A percentile compares a stretch with the other conserved stretches of the same genome.
Evolutionary conservation across 768 basidiomycete species (phyloP).

Genomic region (Agrocybe pediades): DNA sequence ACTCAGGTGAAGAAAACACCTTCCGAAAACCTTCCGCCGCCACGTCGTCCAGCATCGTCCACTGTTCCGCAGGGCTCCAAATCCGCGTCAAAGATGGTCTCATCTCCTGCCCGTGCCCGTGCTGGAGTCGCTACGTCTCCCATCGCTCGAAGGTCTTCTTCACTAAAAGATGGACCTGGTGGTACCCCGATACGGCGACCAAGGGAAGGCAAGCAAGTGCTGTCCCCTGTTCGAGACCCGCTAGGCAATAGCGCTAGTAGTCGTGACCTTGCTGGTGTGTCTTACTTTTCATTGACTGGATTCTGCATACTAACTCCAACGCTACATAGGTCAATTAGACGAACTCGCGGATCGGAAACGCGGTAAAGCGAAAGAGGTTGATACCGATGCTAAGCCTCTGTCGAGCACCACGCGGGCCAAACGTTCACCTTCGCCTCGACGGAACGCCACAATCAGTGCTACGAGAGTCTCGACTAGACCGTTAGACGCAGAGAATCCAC

Average conservation of each 20-base stretch:
- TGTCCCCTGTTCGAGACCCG: slow-evolving; percentile 43
- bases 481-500: slow-evolving; percentile 21
- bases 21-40: slow-evolving; percentile 14
- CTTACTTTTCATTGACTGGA: background rate
- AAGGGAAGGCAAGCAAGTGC: slow-evolving; percentile 27
- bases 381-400: background rate
- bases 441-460: background rate
- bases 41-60: slow-evolving; percentile 17
- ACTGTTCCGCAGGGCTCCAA: slow-evolving; percentile 13
- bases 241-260: slow-evolving; percentile 32
- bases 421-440: slow-evolving; percentile 2
- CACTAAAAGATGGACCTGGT: slow-evolving; percentile 16
- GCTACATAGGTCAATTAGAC: slow-evolving; percentile 24
- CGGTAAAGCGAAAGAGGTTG: slow-evolving; percentile 1
- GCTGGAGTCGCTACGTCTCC: slow-evolving; percentile 20
- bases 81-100: slow-evolving; percentile 16
- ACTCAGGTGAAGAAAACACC: slow-evolving; percentile 12
- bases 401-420: background rate
- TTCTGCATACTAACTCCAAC: background rate
- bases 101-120: slow-evolving; percentile 25
- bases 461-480: slow-evolving; percentile 6
- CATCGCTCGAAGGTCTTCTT: slow-evolving; percentile 23
- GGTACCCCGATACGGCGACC: slow-evolving; percentile 8
- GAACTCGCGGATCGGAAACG: slow-evolving; percentile 10
- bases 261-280: slow-evolving; percentile 32